Conservation (phyloP, 192 early-diverging fungal genomes). For the Coemansia sp. region DNA sequence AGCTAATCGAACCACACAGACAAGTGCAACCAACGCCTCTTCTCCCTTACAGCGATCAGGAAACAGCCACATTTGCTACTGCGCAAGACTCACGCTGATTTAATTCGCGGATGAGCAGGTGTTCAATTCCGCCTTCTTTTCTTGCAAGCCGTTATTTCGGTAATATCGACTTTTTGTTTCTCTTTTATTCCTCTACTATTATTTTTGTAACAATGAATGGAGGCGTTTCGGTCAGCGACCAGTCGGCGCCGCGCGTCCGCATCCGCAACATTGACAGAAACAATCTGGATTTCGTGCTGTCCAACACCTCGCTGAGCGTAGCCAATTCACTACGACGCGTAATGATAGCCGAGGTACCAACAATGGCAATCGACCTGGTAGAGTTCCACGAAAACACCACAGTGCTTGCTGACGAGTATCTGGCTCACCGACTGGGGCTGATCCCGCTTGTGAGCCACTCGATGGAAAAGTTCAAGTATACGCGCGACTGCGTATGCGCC, state of each 20-base stretch:
- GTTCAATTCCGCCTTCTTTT: no score
- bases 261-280: conserved; percentile 42
- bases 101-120: no score
- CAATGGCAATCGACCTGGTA: conserved; percentile 98
- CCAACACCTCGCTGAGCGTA: conserved; percentile 76
- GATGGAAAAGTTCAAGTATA: conserved; percentile 79
- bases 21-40: no score
- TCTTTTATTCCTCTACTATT: background rate
- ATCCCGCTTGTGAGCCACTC: conserved; percentile 83
- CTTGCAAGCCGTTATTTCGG: no score
- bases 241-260: conserved; percentile 41
- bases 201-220: conserved; percentile 19
- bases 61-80: no score
- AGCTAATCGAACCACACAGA: no score
- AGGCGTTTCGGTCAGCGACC: conserved; percentile 19
- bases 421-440: conserved; percentile 93
- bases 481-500: conserved; percentile 71
- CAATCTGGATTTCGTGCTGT: conserved; percentile 75
- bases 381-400: conserved; percentile 92
- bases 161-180: background rate
- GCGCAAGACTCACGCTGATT: no score
- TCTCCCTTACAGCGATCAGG: no score
- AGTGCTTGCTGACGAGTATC: conserved; percentile 92
- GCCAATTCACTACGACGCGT: conserved; percentile 90
- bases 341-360: conserved; percentile 99